phyloP scores from a whole-genome alignment of 495 filamentous ascomycete species.

The Annulohypoxylon moriforme region DNA sequence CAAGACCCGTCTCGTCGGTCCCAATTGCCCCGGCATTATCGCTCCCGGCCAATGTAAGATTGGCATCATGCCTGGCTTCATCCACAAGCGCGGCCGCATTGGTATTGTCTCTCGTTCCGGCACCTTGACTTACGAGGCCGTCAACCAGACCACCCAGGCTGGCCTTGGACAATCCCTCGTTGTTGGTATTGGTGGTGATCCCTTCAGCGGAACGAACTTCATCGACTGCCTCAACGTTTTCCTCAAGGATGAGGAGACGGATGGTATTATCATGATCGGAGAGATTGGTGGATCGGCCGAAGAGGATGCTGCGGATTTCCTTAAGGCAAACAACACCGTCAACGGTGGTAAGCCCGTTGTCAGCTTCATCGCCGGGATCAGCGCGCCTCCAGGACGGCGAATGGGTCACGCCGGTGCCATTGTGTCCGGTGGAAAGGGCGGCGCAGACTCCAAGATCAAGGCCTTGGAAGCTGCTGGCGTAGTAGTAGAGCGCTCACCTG shows the following conservation, averaged over 20 bases:
- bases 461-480: slow-evolving; percentile 94
- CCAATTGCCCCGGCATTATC: slow-evolving; percentile 99
- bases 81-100: slow-evolving; percentile 98
- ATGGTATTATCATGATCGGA: slow-evolving; percentile 99
- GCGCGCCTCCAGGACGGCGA: slow-evolving; percentile 91
- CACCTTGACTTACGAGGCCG: slow-evolving; percentile 98
- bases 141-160: slow-evolving; percentile 98
- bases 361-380: slow-evolving; percentile 98
- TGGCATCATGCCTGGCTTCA: slow-evolving; percentile 99
- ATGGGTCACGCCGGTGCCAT: slow-evolving; percentile 99
- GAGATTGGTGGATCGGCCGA: slow-evolving; percentile 98
- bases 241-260: slow-evolving; percentile 94
- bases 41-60: slow-evolving; percentile 99
- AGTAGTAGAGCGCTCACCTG: slow-evolving; percentile 95
- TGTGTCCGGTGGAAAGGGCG: slow-evolving; percentile 96
- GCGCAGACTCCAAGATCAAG: slow-evolving; percentile 95
- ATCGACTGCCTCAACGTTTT: slow-evolving; percentile 99
- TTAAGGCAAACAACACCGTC: slow-evolving; percentile 86
- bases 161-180: slow-evolving; percentile 98
- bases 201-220: slow-evolving; percentile 99
- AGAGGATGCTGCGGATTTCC: slow-evolving; percentile 96
- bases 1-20: slow-evolving; percentile 96
- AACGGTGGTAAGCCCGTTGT: slow-evolving; percentile 91
- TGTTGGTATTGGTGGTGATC: slow-evolving; percentile 97
- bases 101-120: slow-evolving; percentile 98